phyloP scores from a whole-genome alignment of 768 basidiomycete species.

The Serendipita sp. region DNA sequence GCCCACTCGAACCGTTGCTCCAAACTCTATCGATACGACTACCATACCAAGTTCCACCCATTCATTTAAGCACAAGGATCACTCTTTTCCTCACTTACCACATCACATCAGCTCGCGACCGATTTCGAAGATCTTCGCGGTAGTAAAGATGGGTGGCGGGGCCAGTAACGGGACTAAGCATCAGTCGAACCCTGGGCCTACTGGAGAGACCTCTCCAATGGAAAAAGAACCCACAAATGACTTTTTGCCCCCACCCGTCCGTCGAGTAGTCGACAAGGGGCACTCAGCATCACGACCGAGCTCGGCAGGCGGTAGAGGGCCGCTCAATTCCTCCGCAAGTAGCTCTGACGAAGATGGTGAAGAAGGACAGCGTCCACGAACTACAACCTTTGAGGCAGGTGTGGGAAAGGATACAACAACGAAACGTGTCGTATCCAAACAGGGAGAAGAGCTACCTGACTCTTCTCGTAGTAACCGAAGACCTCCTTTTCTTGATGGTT shows the following conservation, averaged over 20 bases:
- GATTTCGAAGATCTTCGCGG: not conserved
- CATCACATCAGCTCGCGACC: not conserved
- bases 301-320: not conserved
- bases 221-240: not conserved
- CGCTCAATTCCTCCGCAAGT: not conserved
- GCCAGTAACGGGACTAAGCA: not conserved
- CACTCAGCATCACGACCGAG: not conserved
- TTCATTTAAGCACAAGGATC: not conserved
- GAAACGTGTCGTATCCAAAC: not conserved
- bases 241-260: not conserved
- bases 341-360: not conserved
- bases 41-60: not conserved
- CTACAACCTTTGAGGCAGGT: not conserved
- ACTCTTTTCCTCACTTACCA: not conserved
- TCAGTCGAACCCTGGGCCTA: not conserved
- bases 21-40: not conserved
- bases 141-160: not conserved
- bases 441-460: constrained; percentile 12
- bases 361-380: not conserved
- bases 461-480: constrained; percentile 10
- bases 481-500: constrained; percentile 7
- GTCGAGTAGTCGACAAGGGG: not conserved
- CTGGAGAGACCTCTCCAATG: not conserved
- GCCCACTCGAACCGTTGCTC: not conserved
- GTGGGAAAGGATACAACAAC: not conserved